Evolutionary conservation across 495 filamentous ascomycete species (phyloP).

Genomic region (Podospora conica): DNA sequence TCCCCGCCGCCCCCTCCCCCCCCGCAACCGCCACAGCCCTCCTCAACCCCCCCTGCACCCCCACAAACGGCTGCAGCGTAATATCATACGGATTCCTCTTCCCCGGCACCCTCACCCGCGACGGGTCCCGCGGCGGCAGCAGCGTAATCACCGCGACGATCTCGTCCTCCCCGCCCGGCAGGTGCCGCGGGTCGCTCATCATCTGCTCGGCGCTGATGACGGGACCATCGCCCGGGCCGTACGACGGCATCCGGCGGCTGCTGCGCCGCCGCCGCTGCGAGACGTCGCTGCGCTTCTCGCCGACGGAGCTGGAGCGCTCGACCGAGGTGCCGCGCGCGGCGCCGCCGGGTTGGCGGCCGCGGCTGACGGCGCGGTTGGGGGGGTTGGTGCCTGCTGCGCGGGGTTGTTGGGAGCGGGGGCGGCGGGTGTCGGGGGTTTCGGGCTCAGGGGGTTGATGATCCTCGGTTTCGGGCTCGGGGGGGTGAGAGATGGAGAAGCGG

Average conservation of each 20-base stretch:
- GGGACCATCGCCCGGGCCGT: background rate
- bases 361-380: constrained; percentile 10
- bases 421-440: background rate
- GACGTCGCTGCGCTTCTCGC: constrained; percentile 2
- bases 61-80: background rate
- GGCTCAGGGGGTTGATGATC: no score
- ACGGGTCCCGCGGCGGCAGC: background rate
- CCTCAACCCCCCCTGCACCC: background rate
- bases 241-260: background rate
- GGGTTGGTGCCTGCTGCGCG: background rate
- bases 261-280: constrained; percentile 4
- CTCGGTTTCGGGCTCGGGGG: background rate
- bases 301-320: constrained; percentile 12
- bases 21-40: background rate
- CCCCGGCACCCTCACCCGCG: background rate
- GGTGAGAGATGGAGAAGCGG: constrained; percentile 6
- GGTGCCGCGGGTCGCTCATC: background rate
- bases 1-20: background rate
- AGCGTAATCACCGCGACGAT: background rate
- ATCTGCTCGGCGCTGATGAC: background rate
- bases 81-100: constrained; percentile 1
- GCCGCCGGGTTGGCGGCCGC: constrained; percentile 15
- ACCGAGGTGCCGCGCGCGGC: constrained; percentile 12
- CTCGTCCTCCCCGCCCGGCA: background rate
- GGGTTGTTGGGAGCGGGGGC: background rate